Evolutionary conservation across 2,329 filamentous ascomycete species (phyloP), one percentile per base, ranked within the genome.

Genomic region (Trichoderma sp.): DNA sequence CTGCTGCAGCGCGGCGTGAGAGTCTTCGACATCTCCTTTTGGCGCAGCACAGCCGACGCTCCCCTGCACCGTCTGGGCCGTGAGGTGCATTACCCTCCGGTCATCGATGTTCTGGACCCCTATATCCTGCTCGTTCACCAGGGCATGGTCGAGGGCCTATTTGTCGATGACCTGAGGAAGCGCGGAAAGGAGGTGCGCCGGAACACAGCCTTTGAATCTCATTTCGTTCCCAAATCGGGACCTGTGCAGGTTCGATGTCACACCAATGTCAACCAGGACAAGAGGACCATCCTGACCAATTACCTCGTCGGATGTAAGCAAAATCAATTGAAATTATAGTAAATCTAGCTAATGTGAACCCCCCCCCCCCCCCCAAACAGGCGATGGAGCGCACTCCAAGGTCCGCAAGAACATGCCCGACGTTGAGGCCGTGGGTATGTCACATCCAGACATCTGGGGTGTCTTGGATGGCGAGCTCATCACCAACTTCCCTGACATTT

Each of bases 1-100:
- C 79, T 93, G 35, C 79, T 93, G 53, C 86, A 87, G 71, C 86
- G 89, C 73, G 91, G 89, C 35, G 90, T 90, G 61, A 87, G 87
- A 57, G 87, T 93, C 56, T 92, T 91, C 78, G 91, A 93, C 75
- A 93, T 93, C 70, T 85, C 88, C 55, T 92, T 92, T 77, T 93
- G 91, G 90, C 84, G 88, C 76, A 82, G 83, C 68, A 86, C 83
- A 2, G 76, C 79, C 37, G 80, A 83, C 19, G 80, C 84, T 71
- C 79, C 85, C 3, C 81, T 92, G 66, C 85, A 84, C 69, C 86
- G 91, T 68, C 85, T 89, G 24, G 86, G 86, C 11, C 86, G 91
- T 66, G 87, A 92, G 76, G 80, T 89, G 19, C 91, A 93, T 77
- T 93, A 92, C 76, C 91, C 89, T 7, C 84, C 85, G 2, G 81